These are phyloP conservation scores for Nitzschia sp. DNA, from an alignment of 108 stramenopile species.

Conservation along the genomic window DNA sequence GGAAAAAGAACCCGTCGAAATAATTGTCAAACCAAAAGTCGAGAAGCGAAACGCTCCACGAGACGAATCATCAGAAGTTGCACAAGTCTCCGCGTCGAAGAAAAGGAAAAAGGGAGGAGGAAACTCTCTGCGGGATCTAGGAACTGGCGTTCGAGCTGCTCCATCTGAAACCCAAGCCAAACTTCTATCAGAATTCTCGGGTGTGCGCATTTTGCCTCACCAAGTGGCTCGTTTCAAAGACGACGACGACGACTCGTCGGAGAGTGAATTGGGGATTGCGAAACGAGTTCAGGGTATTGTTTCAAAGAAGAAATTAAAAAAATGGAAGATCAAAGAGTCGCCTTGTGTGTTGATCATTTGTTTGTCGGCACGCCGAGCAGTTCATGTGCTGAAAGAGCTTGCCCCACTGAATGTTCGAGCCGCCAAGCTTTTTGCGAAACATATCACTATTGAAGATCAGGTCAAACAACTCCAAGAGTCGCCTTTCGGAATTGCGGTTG, in stretches of 20 bases:
- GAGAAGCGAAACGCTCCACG: constrained; percentile 2
- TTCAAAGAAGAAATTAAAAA: constrained; percentile 67
- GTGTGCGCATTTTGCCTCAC: background rate
- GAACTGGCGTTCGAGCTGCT: constrained; percentile 5
- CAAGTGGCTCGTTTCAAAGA: constrained; percentile 18
- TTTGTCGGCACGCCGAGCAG: constrained; percentile 77
- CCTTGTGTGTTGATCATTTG: constrained; percentile 73
- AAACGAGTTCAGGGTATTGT: constrained; percentile 26
- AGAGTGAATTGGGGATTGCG: constrained; percentile 6
- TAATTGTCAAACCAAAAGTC: constrained; percentile 30
- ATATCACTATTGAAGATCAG: constrained; percentile 69
- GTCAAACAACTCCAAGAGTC: constrained; percentile 39
- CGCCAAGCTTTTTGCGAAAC: constrained; percentile 86
- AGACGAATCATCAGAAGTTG: background rate
- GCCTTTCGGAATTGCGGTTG: constrained; percentile 67
- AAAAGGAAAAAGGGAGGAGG: constrained; percentile 29
- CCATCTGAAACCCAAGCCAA: constrained; percentile 23
- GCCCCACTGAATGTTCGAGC: constrained; percentile 58
- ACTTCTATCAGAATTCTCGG: constrained; percentile 22
- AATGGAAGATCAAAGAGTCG: constrained; percentile 51
- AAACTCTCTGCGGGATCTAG: constrained; percentile 13
- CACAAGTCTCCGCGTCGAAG: constrained; percentile 21
- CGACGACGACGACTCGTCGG: constrained; percentile 3
- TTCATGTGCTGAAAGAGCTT: constrained; percentile 70
- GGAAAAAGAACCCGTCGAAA: constrained; percentile 17